Conservation (phyloP, 441 rosid species). For the Aleurites moluccanus region DNA sequence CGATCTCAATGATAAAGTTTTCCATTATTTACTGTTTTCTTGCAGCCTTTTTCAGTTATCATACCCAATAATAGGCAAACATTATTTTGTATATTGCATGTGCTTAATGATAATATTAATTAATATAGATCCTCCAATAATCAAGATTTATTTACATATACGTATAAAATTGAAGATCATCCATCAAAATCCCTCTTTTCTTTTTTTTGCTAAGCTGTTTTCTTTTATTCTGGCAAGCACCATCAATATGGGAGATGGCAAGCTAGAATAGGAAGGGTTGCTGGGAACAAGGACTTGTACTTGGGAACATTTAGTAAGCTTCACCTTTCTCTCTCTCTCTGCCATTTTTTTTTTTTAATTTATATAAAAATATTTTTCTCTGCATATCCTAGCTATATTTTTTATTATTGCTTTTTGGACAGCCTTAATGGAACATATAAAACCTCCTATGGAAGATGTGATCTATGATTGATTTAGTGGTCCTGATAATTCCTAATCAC, state of each 20-base stretch:
- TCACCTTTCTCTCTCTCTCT: not conserved
- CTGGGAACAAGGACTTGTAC: slow-evolving; percentile 96
- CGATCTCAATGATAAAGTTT: slow-evolving; percentile 33
- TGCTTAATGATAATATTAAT: not conserved
- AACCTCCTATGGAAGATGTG: not conserved
- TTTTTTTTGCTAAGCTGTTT: slow-evolving; percentile 8
- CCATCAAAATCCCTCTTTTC: not conserved
- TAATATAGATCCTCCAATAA: not conserved
- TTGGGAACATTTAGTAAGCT: slow-evolving; percentile 89
- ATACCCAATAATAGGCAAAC: slow-evolving; percentile 32
- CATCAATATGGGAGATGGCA: slow-evolving; percentile 99
- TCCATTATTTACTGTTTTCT: slow-evolving; percentile 36
- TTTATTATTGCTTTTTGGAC: not conserved
- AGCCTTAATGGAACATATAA: not conserved
- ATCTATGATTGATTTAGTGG: not conserved
- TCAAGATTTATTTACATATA: slow-evolving; percentile 1
- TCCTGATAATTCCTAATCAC: not conserved
- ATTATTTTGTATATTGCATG: slow-evolving; percentile 26
- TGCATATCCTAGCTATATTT: not conserved
- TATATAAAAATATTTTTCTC: no score
- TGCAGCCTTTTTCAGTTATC: slow-evolving; percentile 41
- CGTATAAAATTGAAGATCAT: not conserved
- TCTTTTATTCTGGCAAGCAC: slow-evolving; percentile 45
- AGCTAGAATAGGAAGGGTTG: slow-evolving; percentile 98
- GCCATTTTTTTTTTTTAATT: no score